Evolutionary conservation across 1,284 basidiomycete species (phyloP), one percentile per base, ranked within the genome.

Genomic region (Cystobasidium slooffiae): DNA sequence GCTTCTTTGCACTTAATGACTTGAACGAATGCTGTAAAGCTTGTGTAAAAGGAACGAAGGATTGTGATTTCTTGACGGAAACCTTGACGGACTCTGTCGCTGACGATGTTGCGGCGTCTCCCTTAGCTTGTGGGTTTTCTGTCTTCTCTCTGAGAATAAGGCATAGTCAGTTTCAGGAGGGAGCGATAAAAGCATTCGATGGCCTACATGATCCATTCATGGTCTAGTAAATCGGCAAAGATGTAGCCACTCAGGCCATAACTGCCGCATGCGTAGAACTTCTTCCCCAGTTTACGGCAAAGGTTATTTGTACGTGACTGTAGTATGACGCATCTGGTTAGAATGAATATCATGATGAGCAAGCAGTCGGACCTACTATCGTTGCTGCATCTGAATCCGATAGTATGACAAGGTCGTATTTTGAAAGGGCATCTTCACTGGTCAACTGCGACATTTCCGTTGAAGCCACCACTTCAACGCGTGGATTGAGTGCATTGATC

Each of bases 161-260:
- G 16, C 46, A 63, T 49, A n/a, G 20, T 9, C 24, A 24, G 41
- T 1, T 31, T 16, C 20, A 61, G 41, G 18, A 16, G 5, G 3
- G 18, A 16, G 3, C 8, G 20, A 3, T 22, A 39, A 16, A 9
- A 46, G 44, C 41, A 18, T 55, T 16, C 37, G 10, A 46, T n/a
- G 68, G 84, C 89, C 85, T 84, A 93, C 94, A 88, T 85, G 76
- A 97, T 88, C 81, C 91, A 95, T 77, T 93, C 89, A 81, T 96
- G 93, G 55, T 87, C 85, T 72, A 94, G 86, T 61, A 99, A 86
- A 82, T 99, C 95, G 75, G 92, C 92, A 82, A 98, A 97, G 79
- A 96, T 92, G 83, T 92, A 99, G 6, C 96, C 97, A 62, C 90
- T 85, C 75, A 96, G 85, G n/a, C 96, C 96, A 81, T 93, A 94